Evolutionary conservation across 23 red algal species (phyloP).

Genomic region (Chondrus crispus): DNA sequence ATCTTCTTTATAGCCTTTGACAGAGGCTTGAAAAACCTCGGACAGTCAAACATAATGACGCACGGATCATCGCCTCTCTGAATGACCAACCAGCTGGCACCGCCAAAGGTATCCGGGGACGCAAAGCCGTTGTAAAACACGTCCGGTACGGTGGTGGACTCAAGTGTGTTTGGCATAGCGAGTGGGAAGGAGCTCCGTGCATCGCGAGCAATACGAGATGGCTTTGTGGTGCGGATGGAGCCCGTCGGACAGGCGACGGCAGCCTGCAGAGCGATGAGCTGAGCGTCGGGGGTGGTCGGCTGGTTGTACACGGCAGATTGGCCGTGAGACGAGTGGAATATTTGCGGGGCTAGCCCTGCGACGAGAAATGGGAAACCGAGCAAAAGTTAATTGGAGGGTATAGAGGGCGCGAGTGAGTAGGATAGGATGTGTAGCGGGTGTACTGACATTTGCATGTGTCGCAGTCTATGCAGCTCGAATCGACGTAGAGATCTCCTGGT

Average conservation of each 20-base stretch:
- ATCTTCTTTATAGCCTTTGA: slow-evolving; percentile 55
- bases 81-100: slow-evolving; percentile 51
- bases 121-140: slow-evolving; percentile 80
- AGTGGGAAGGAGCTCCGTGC: slow-evolving; percentile 10
- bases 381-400: not conserved
- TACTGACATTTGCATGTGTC: slow-evolving; percentile 65
- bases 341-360: slow-evolving; percentile 50
- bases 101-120: slow-evolving; percentile 71
- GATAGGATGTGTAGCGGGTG: not conserved
- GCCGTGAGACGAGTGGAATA: slow-evolving; percentile 20
- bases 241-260: slow-evolving; percentile 76
- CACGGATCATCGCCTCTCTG: not conserved
- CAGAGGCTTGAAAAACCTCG: slow-evolving; percentile 62
- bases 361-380: not conserved
- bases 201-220: slow-evolving; percentile 15
- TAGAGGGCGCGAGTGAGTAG: not conserved
- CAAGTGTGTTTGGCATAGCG: slow-evolving; percentile 4
- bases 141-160: slow-evolving; percentile 6
- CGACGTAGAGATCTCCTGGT: slow-evolving; percentile 72
- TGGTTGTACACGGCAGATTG: slow-evolving; percentile 69
- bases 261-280: slow-evolving; percentile 51
- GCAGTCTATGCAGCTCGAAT: slow-evolving; percentile 86
- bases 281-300: slow-evolving; percentile 28
- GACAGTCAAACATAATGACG: slow-evolving; percentile 76
- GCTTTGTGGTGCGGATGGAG: slow-evolving; percentile 50